Percentiles rank a stretch among this genome's conserved stretches.
These are phyloP conservation scores for Globisporangium radiosum DNA, from an alignment of 352 stramenopile species.

Conservation along the genomic window DNA sequence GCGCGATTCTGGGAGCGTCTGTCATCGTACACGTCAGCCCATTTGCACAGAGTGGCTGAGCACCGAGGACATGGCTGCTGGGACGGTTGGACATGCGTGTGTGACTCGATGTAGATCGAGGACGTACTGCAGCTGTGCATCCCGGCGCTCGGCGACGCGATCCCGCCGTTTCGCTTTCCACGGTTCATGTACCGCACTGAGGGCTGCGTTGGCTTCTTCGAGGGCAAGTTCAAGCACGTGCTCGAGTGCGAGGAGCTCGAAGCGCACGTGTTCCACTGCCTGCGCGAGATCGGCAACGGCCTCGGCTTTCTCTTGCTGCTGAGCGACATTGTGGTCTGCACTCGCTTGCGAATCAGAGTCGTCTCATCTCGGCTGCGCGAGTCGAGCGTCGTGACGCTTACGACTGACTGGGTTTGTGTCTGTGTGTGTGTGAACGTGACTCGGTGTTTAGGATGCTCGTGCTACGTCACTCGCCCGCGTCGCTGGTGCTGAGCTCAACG, in stretches of 20 bases:
- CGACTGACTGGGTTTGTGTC: background rate
- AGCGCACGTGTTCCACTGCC: constrained; percentile 76
- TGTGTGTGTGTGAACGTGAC: background rate
- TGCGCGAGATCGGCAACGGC: constrained; percentile 74
- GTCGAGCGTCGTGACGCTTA: constrained; percentile 1
- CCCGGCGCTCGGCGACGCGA: constrained; percentile 55
- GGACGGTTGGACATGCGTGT: no score
- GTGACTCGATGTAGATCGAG: constrained; percentile 27
- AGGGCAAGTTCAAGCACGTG: constrained; percentile 75
- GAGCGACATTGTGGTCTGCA: constrained; percentile 22
- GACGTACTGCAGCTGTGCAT: constrained; percentile 69
- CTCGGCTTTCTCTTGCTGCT: constrained; percentile 55
- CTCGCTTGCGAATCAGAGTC: no score
- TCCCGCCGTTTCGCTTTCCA: constrained; percentile 70
- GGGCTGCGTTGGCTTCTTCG: constrained; percentile 76
- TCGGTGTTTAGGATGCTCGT: constrained; percentile 2
- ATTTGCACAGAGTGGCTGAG: no score
- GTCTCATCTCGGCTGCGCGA: no score
- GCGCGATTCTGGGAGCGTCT: background rate
- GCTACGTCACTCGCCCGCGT: background rate
- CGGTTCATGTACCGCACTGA: constrained; percentile 35
- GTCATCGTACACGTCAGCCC: background rate
- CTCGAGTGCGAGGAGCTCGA: constrained; percentile 76
- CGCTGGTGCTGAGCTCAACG: background rate
- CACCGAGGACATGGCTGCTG: no score